Conservation (phyloP, 164 flowering plant species). For the Hamamelis virginiana region DNA sequence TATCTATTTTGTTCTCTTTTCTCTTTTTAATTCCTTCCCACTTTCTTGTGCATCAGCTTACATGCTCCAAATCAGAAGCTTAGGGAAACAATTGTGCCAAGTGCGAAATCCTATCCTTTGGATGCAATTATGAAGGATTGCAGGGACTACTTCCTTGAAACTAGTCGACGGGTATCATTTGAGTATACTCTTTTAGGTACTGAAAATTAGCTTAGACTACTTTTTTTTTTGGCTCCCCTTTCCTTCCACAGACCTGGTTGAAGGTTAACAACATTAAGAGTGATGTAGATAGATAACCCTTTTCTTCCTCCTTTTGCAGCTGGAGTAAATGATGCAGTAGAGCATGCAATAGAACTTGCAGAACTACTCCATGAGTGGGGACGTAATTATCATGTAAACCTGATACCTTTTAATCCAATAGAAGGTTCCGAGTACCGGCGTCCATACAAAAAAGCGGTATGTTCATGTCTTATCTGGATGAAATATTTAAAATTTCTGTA, state of each 20-base stretch:
- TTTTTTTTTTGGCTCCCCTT: background rate
- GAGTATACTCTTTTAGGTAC: slow-evolving; percentile 94
- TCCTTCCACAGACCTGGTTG: background rate
- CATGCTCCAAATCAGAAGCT: slow-evolving; percentile 97
- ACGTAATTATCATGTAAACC: slow-evolving; percentile 80
- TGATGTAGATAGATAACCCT: background rate
- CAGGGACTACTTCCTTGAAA: slow-evolving; percentile 75
- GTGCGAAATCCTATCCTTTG: slow-evolving; percentile 90
- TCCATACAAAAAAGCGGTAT: slow-evolving; percentile 77
- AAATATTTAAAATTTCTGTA: background rate
- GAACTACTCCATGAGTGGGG: slow-evolving; percentile 86
- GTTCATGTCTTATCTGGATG: slow-evolving; percentile 7
- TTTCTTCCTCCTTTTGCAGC: slow-evolving; percentile 40
- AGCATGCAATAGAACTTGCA: slow-evolving; percentile 86
- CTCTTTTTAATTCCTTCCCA: background rate
- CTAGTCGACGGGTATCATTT: slow-evolving; percentile 79
- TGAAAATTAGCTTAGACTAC: background rate
- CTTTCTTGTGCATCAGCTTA: slow-evolving; percentile 46
- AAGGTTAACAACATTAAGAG: background rate
- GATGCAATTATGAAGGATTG: slow-evolving; percentile 93
- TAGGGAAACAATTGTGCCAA: slow-evolving; percentile 85
- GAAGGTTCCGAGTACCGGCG: slow-evolving; percentile 85
- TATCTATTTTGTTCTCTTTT: background rate
- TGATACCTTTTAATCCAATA: slow-evolving; percentile 92
- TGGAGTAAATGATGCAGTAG: slow-evolving; percentile 80